phyloP scores from a whole-genome alignment of 805 yeast genomes.

The Saccharomyces jurei region DNA sequence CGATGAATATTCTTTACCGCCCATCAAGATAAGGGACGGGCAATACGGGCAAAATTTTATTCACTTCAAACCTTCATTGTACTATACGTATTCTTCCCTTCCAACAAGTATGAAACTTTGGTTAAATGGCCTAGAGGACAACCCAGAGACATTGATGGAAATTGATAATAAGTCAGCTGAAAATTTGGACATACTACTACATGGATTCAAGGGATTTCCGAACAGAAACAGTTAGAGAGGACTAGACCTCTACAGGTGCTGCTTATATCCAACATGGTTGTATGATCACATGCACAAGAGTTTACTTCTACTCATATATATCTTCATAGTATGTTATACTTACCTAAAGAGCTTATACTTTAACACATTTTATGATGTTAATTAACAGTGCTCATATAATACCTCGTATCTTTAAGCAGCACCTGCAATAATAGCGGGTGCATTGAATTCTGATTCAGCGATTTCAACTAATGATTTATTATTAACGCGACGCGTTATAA shows the following conservation, averaged over 20 bases:
- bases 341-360: too few relatives aligned
- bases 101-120: constrained; percentile 14
- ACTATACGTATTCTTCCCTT: constrained; percentile 10
- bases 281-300: background rate
- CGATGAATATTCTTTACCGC: background rate
- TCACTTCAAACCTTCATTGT: constrained; percentile 8
- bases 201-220: constrained; percentile 22
- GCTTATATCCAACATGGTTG: background rate
- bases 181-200: constrained; percentile 15
- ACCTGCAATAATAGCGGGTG: background rate
- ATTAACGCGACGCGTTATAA: background rate
- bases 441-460: background rate
- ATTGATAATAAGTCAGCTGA: constrained; percentile 4
- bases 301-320: background rate
- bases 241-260: background rate
- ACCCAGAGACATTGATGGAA: constrained; percentile 1
- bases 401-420: background rate
- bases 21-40: background rate
- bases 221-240: background rate
- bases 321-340: background rate
- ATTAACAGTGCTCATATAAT: background rate
- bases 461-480: background rate
- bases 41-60: background rate
- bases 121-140: constrained; percentile 7
- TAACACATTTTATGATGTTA: background rate